These are phyloP conservation scores for Septoria petroselini DNA, from an alignment of 2,329 filamentous ascomycete genomes.

Conservation along the genomic window DNA sequence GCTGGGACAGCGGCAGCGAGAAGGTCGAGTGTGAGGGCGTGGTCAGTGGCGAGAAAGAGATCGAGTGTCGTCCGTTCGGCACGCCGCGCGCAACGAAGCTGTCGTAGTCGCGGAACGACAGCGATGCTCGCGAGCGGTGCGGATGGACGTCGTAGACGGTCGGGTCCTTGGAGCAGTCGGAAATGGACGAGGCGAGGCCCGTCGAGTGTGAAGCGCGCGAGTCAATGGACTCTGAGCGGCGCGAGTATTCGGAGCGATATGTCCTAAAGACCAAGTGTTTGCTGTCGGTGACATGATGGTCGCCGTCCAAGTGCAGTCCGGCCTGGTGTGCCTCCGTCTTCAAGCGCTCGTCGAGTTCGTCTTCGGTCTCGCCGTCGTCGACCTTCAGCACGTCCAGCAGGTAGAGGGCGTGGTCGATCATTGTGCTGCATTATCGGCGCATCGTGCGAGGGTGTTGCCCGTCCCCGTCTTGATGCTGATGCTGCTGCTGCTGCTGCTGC, in stretches of 20 bases:
- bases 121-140: constrained; percentile 28
- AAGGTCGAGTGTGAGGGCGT: constrained; percentile 35
- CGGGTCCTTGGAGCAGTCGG: constrained; percentile 34
- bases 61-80: constrained; percentile 28
- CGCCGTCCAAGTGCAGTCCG: constrained; percentile 24
- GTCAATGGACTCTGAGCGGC: constrained; percentile 34
- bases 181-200: constrained; percentile 36
- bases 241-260: constrained; percentile 23
- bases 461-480: too few relatives aligned
- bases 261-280: constrained; percentile 11
- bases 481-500: too few relatives aligned
- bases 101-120: constrained; percentile 38
- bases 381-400: constrained; percentile 34
- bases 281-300: constrained; percentile 16
- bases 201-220: constrained; percentile 38
- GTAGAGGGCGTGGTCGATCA: constrained; percentile 28
- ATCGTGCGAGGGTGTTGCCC: neutral
- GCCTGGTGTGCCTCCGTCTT: constrained; percentile 31
- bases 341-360: constrained; percentile 32
- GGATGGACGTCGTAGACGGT: constrained; percentile 10
- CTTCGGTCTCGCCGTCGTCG: constrained; percentile 32
- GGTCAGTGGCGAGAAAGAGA: constrained; percentile 33
- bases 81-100: constrained; percentile 33
- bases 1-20: constrained; percentile 33
- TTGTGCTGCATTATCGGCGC: constrained; percentile 13